These are phyloP conservation scores for Takakia lepidozioides DNA, from an alignment of 225 moss, liverwort and hornwort species.

Conservation along the genomic window DNA sequence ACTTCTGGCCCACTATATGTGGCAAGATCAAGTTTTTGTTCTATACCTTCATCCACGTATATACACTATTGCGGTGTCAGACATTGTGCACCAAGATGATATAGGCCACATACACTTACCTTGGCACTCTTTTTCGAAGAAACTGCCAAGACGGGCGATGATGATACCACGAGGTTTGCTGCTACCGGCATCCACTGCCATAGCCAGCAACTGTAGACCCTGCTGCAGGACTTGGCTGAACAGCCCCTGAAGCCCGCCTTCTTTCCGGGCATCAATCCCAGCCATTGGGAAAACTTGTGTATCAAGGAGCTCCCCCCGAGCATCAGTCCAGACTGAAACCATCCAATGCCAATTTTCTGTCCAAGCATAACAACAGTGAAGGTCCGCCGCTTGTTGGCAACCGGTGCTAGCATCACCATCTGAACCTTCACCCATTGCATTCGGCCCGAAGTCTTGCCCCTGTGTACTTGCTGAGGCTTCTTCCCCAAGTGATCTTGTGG, in stretches of 20 bases:
- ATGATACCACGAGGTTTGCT: constrained; percentile 59
- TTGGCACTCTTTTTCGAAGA: constrained; percentile 83
- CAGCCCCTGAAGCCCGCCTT: constrained; percentile 38
- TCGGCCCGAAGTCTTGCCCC: constrained; percentile 19
- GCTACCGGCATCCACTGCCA: constrained; percentile 85
- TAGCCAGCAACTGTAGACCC: constrained; percentile 75
- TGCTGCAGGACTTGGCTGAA: constrained; percentile 85
- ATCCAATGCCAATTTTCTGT: constrained; percentile 96
- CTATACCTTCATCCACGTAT: too few species aligned
- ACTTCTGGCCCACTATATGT: too few species aligned
- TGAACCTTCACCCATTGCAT: constrained; percentile 23
- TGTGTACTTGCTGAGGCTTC: constrained; percentile 46
- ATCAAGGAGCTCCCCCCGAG: constrained; percentile 87
- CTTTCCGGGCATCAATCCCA: constrained; percentile 45
- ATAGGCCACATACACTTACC: constrained; percentile 29
- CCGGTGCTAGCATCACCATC: constrained; percentile 48
- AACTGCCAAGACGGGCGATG: constrained; percentile 82
- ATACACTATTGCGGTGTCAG: too few species aligned
- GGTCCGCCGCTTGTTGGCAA: constrained; percentile 55
- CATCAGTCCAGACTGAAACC: constrained; percentile 96
- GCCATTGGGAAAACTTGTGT: constrained; percentile 63
- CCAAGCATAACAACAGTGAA: constrained; percentile 95
- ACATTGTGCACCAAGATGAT: too few species aligned
- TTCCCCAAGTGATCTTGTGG: constrained; percentile 36
- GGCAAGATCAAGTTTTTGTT: too few species aligned